Evolutionary conservation across 164 flowering plant species (phyloP).

Genomic region (Cinnamomum micranthum): DNA sequence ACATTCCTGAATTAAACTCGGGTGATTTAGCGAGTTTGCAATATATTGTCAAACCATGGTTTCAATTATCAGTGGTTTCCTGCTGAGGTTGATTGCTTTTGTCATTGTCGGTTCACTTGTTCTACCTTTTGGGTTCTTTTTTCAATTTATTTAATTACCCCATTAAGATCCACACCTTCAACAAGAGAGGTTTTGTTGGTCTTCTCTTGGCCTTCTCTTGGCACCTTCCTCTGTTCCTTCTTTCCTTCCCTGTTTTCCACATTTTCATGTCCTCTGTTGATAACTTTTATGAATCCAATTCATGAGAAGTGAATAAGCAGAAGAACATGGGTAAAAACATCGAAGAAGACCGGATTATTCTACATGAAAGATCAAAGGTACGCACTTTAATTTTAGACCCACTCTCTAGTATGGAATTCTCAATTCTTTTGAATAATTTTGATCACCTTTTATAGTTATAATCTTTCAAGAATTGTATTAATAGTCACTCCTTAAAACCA

Average conservation of each 20-base stretch:
- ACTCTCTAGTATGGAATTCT: neutral
- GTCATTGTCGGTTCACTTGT: conserved; percentile 24
- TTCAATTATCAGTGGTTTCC: conserved; percentile 4
- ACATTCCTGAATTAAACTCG: neutral
- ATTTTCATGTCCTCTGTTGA: neutral
- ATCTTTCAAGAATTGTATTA: neutral
- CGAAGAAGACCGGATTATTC: conserved; percentile 26
- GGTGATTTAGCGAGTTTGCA: neutral
- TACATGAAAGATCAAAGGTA: conserved; percentile 34
- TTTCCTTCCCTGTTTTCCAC: neutral
- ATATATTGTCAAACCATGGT: neutral
- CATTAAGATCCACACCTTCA: conserved; percentile 14
- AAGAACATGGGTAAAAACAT: conserved; percentile 19
- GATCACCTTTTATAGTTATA: neutral
- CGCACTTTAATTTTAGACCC: conserved; percentile 6
- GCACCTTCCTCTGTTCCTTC: conserved; percentile 4
- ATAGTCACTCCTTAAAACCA: conserved; percentile 5
- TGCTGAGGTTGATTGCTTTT: conserved; percentile 11
- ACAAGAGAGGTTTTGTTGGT: conserved; percentile 11
- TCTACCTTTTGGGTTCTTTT: conserved; percentile 7
- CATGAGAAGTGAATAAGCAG: conserved; percentile 8
- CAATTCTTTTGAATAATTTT: neutral
- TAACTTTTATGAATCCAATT: neutral
- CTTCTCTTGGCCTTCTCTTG: conserved; percentile 12
- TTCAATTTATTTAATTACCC: conserved; percentile 13